These are phyloP conservation scores for Herpomyces periplanetae DNA, from an alignment of 2,329 filamentous ascomycete species.

Conservation along the genomic window DNA sequence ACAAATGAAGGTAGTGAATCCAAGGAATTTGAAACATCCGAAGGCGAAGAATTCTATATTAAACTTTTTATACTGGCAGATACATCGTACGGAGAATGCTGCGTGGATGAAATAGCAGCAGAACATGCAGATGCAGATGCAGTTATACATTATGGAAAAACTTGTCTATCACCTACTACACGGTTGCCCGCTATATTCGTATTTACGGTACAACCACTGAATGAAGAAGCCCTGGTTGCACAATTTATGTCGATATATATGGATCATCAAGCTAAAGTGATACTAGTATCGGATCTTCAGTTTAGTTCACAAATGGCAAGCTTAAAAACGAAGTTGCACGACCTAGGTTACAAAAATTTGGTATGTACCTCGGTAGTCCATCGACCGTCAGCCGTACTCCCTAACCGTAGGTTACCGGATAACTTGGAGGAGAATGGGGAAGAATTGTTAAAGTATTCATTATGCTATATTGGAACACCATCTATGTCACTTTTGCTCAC, in stretches of 20 bases:
- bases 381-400: constrained; percentile 49
- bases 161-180: constrained; percentile 62
- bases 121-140: constrained; percentile 70
- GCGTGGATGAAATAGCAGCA: constrained; percentile 79
- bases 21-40: constrained; percentile 1
- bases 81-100: constrained; percentile 86
- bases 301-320: no score
- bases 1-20: constrained; percentile 2
- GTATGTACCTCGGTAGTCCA: constrained; percentile 40
- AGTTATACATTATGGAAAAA: constrained; percentile 69
- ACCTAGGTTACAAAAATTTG: no score
- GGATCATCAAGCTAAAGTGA: no score
- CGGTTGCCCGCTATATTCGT: constrained; percentile 59
- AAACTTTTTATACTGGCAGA: constrained; percentile 55
- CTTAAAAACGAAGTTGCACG: no score
- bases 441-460: no score
- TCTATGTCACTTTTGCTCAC: no score
- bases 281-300: constrained; percentile 22
- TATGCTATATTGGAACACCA: no score
- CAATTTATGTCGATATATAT: no score
- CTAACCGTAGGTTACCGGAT: constrained; percentile 45
- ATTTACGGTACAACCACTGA: constrained; percentile 33
- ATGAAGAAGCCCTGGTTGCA: constrained; percentile 17
- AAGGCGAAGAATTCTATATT: not conserved
- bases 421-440: no score